phyloP scores from a whole-genome alignment of 169 alveolate species.

The Babesia gibsoni region DNA sequence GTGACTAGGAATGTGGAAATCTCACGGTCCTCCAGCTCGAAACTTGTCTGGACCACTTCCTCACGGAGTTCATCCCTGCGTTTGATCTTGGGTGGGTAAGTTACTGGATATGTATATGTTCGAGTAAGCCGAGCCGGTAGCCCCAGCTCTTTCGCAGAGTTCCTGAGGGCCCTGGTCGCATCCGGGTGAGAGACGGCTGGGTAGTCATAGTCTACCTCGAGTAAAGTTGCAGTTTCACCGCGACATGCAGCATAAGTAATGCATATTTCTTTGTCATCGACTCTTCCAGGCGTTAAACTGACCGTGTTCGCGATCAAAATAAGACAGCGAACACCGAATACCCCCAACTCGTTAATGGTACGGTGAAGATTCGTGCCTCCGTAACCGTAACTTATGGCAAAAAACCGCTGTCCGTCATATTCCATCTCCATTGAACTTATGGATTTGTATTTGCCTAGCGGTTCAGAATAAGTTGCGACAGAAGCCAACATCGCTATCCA shows the following conservation, averaged over 20 bases:
- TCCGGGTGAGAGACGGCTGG: conserved; percentile 55
- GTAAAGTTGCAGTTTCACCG: conserved; percentile 20
- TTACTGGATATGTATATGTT: not conserved
- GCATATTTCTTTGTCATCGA: conserved; percentile 13
- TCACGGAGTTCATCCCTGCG: conserved; percentile 11
- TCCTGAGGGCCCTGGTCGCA: conserved; percentile 24
- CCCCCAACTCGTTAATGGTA: conserved; percentile 19
- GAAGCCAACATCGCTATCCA: conserved; percentile 14
- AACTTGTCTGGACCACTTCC: conserved; percentile 6
- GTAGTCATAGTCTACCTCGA: conserved; percentile 31
- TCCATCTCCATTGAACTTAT: conserved; percentile 40
- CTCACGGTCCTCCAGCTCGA: conserved; percentile 34
- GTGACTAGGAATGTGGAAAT: conserved; percentile 2
- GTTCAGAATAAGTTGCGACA: conserved; percentile 8
- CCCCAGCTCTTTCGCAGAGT: not conserved
- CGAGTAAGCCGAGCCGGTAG: conserved; percentile 7
- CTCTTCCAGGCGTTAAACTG: conserved; percentile 13
- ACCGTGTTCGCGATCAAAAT: conserved; percentile 12
- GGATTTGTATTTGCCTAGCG: conserved; percentile 8
- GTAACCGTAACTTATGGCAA: conserved; percentile 24
- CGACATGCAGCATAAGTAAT: conserved; percentile 46
- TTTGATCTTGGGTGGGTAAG: not conserved
- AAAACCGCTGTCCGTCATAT: conserved; percentile 21
- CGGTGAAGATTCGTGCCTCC: conserved; percentile 23
- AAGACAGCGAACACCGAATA: conserved; percentile 37